Base-by-base conservation (phyloP, 1,284 basidiomycete species). In the Pseudozyma hubeiensis region DNA sequence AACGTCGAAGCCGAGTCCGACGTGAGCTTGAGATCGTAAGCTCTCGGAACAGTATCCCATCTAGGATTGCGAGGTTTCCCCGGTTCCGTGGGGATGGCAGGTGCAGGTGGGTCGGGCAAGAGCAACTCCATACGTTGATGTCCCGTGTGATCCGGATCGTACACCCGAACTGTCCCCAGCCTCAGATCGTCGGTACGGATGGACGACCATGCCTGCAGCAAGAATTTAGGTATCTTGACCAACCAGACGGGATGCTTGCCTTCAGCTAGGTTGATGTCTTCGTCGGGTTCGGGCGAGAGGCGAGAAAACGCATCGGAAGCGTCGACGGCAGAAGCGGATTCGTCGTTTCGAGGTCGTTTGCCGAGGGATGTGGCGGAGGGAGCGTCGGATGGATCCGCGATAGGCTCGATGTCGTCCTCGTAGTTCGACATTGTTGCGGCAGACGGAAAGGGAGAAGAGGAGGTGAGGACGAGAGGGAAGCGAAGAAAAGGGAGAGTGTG, bases 171-270 rank as follows among this genome's bases (percentile, higher is more conserved):
- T 3, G 85, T 86, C 5, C 87, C 87, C 13, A 88, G 65, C 5
- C 85, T 81, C 35, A 86, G 78, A 19, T 87, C 87, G 19, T 85
- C 85, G 53, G 86, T 82, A n/a, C 81, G 75, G 13, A 87, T 84
- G 17, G 81, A 75, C 64, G 83, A 81, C 87, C 87, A 88, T 34
- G 85, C 83, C 62, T 88, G 86, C 34, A 87, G 79, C 17, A 88
- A 64, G 78, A 88, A 88, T 14, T 86, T 82, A 11, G 87, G 87
- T 31, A 88, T 85, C 81, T 86, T 83, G 43, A 84, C 82, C 0
- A 84, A 64, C 82, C 82, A 84, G 1, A 81, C 77, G 31, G 77
- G 76, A 31, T 78, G 75, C 17, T 71, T 60, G 0, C 77, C 81
- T 16, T 71, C 57, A 14, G 61, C 34, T 24, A 75, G 56, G 40